Percentiles rank a stretch among this genome's conserved stretches.
Evolutionary conservation across 2,329 filamentous ascomycete genomes (phyloP).

Genomic region (Cyclaneusma minus): DNA sequence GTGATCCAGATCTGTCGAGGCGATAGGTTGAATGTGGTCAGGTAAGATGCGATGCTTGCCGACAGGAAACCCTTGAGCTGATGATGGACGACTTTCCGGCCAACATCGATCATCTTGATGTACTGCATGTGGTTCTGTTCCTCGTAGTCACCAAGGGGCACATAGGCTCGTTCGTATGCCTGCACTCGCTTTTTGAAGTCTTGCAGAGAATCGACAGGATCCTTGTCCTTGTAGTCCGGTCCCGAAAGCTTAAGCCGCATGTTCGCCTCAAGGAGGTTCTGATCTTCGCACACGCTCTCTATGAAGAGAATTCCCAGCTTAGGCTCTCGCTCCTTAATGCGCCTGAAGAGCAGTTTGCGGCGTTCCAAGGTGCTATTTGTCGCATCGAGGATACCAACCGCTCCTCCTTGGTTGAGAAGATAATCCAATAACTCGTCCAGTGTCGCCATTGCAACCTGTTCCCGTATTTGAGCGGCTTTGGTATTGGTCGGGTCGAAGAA

Average conservation of each 20-base stretch:
- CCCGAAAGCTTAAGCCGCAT: constrained; percentile 95
- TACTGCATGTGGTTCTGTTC: constrained; percentile 86
- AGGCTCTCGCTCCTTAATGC: constrained; percentile 68
- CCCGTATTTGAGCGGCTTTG: constrained; percentile 65
- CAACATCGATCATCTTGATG: constrained; percentile 93
- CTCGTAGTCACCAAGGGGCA: constrained; percentile 79
- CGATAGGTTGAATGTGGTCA: constrained; percentile 92
- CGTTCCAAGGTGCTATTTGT: constrained; percentile 91
- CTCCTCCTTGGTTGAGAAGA: constrained; percentile 65
- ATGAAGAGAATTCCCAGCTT: constrained; percentile 87
- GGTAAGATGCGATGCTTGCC: constrained; percentile 81
- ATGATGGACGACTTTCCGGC: constrained; percentile 82
- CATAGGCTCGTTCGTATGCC: constrained; percentile 88
- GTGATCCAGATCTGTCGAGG: constrained; percentile 98
- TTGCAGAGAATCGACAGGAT: constrained; percentile 65
- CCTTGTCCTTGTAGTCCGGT: constrained; percentile 90
- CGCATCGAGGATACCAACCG: constrained; percentile 89
- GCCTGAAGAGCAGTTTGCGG: constrained; percentile 68
- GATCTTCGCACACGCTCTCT: constrained; percentile 82
- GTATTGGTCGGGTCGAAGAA: constrained; percentile 92
- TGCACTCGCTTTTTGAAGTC: constrained; percentile 90
- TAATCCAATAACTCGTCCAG: constrained; percentile 87
- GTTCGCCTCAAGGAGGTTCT: constrained; percentile 76
- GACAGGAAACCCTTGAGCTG: constrained; percentile 85
- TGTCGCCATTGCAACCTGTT: constrained; percentile 85